Base-by-base conservation (phyloP, 2,329 filamentous ascomycete species). In the Neopestalotiopsis rosae region DNA sequence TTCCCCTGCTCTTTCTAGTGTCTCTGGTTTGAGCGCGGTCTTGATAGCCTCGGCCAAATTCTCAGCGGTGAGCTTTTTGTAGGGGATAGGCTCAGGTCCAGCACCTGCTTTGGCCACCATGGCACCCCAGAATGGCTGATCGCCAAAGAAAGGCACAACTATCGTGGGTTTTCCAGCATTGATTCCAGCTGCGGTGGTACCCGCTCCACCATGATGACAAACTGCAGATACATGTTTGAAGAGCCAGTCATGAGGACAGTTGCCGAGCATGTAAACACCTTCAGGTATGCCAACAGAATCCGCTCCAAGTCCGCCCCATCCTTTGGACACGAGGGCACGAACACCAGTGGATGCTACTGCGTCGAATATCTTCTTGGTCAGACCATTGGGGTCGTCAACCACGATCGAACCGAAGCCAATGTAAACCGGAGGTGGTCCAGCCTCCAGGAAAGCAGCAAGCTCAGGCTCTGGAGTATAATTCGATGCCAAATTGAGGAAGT, bases 161-260 rank as follows among this genome's bases (percentile, higher is more conserved):
- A 96, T 88, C 0, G 94, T 97, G 1, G 94, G 94, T 67, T 90
- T 90, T 30, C 94, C 94, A 1, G 90, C 88, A 20, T 91, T 88
- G 70, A 97, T 93, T n/a, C 94, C 94, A 0, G 94, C 93, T 1
- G 94, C 94, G 1, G 94, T 97, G 2, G 94, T 97, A 20, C 94
- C 94, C 9, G 94, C 94, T 69, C 94, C 94, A 28, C 94, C 94
- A 71, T 97, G 94, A 76, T 97, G 94, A 5, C 96, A 92, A 1
- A 97, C 94, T 58, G 90, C 91, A 0, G 92, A 92, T 1, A 97
- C 94, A 49, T 87, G 90, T 71, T 93, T 86, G 79, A 97, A 97
- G 0, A 97, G 82, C 94, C 94, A 97, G 80, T 97, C 94, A 71
- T 97, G 94, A 1, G 94, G 94, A 59, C 91, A 90, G 75, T 95